phyloP scores from a whole-genome alignment of 148 eudicot species.

The Silene uniflora region DNA sequence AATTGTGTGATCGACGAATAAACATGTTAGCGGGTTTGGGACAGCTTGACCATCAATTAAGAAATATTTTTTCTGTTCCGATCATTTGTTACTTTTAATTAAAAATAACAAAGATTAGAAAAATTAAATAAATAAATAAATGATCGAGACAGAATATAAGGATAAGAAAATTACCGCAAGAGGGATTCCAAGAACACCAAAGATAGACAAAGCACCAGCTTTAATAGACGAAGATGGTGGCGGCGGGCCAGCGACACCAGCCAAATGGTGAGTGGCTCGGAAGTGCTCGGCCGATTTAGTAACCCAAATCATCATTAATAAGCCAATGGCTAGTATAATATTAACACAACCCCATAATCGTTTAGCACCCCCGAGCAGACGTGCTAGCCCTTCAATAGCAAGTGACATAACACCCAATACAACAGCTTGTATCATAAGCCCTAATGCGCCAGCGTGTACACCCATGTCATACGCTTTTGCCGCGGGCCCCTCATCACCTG shows the following conservation, averaged over 20 bases:
- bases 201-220: slow-evolving; percentile 50
- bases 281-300: slow-evolving; percentile 40
- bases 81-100: too few species aligned
- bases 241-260: neutral
- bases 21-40: too few species aligned
- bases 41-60: too few species aligned
- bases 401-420: slow-evolving; percentile 37
- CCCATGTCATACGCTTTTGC: slow-evolving; percentile 36
- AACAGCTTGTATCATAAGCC: slow-evolving; percentile 40
- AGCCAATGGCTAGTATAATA: slow-evolving; percentile 27
- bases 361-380: slow-evolving; percentile 37
- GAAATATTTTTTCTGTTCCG: too few species aligned
- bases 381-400: slow-evolving; percentile 30
- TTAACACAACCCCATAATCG: slow-evolving; percentile 44
- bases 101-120: too few species aligned
- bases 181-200: slow-evolving; percentile 56
- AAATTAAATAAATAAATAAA: neutral
- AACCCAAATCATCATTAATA: slow-evolving; percentile 38
- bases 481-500: slow-evolving; percentile 22
- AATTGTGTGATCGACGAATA: too few species aligned
- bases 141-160: neutral
- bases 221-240: slow-evolving; percentile 34
- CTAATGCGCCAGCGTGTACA: slow-evolving; percentile 43
- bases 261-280: slow-evolving; percentile 12
- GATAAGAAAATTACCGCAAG: slow-evolving; percentile 41